Base-by-base conservation (phyloP, 768 basidiomycete genomes). In the Lanmaoa rubissima region DNA sequence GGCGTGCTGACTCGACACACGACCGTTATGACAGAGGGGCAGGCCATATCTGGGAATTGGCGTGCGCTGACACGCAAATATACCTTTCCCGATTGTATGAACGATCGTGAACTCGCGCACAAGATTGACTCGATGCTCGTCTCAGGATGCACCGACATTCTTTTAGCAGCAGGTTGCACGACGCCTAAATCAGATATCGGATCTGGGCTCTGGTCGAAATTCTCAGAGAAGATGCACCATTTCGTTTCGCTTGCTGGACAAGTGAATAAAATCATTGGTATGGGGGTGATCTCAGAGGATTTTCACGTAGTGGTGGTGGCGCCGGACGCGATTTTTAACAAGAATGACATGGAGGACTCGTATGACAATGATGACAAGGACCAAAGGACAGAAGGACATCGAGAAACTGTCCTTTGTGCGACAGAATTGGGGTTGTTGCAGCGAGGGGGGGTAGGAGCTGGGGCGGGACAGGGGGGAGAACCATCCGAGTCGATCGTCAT, bases 171-270 rank as follows among this genome's bases (percentile, higher is more conserved):
- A 1, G 70, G 70, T 10, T 70, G 66, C 49, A 60, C 55, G 19
- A 16, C 52, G 8, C 2, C 57, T 4, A 48, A 55, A 45, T 19
- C 54, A 0, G 66, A 69, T 10, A 62, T 81, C 1, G 73, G 74
- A 11, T 72, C 76, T 10, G 68, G 69, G n/a, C 69, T 84, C 40
- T 69, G 69, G 34, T 59, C 68, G 6, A 73, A 72, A 19, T 85
- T 83, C 60, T 69, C 65, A 3, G 75, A 74, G 0, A 73, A 74
- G 26, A 67, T 84, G 17, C 63, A 62, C 19, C 61, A 69, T 16
- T 73, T 85, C 40, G 75, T 81, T 36, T 72, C 73, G 44, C 67
- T 74, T 17, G 79, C 82, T 13, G 72, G 78, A 40, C 73, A 72
- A 14, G 64, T 85, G 32, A 82, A 82, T 42, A 67, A 65, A 46